Evolutionary conservation across 202 grass and related monocot genomes (phyloP).

Genomic region (Zizania palustris): DNA sequence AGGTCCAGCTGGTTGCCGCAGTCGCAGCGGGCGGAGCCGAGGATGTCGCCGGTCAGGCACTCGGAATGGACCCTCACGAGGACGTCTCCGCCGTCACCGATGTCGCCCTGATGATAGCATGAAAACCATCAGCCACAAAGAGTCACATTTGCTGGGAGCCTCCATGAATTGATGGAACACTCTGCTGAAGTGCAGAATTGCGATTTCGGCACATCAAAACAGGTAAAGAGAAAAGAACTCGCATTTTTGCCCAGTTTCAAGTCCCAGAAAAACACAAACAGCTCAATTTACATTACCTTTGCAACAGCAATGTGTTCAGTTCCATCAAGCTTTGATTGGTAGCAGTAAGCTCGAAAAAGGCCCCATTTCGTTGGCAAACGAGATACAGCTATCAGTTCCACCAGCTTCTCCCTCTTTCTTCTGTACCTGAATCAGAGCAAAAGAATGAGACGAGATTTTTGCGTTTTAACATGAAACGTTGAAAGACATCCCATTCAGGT

Average conservation of each 20-base stretch:
- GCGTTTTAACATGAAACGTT: not conserved
- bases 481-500: not conserved
- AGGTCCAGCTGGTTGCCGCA: slow-evolving; percentile 86
- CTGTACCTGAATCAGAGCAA: slow-evolving; percentile 67
- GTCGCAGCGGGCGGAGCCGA: slow-evolving; percentile 84
- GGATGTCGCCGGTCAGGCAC: slow-evolving; percentile 89
- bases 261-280: not conserved
- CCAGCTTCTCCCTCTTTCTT: slow-evolving; percentile 87
- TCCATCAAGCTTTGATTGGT: slow-evolving; percentile 84
- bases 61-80: slow-evolving; percentile 94
- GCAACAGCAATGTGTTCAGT: slow-evolving; percentile 85
- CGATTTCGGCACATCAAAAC: not conserved
- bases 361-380: slow-evolving; percentile 96
- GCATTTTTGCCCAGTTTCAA: not conserved
- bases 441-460: not conserved
- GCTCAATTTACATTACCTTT: slow-evolving; percentile 53
- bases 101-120: slow-evolving; percentile 54
- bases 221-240: not conserved
- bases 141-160: not conserved
- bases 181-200: not conserved
- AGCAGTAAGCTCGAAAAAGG: slow-evolving; percentile 83
- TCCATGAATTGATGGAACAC: not conserved
- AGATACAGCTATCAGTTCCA: slow-evolving; percentile 78
- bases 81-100: slow-evolving; percentile 67
- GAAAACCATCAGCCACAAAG: not conserved